Evolutionary conservation across 176 grass and related monocot genomes (phyloP).

Genomic region (barley (Hordeum vulgare)): MorexV3_pseudomolecules_assembly NC_058519.1:559583921-559584420

Average conservation of each 20-base stretch:
- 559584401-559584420: slow-evolving; percentile 1
- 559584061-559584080: not conserved
- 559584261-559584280: not conserved
- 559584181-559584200: not conserved
- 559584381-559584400: not conserved
- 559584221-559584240: not conserved
- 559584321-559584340: slow-evolving; percentile 23
- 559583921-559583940: slow-evolving; percentile 9
- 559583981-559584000: slow-evolving; percentile 88
- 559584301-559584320: slow-evolving; percentile 2
- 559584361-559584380: not conserved
- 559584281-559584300: not conserved
- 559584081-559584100: not conserved
- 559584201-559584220: not conserved
- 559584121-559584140: not conserved
- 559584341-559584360: not conserved
- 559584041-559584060: not conserved
- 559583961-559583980: slow-evolving; percentile 75
- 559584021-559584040: not conserved
- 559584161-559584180: slow-evolving; percentile 4
- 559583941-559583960: slow-evolving; percentile 52
- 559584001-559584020: slow-evolving; percentile 21
- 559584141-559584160: too few relatives aligned
- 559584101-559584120: not conserved
- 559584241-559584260: not conserved